phyloP scores from a whole-genome alignment of 2,329 filamentous ascomycete species.

The Penicillium vulpinum region DNA sequence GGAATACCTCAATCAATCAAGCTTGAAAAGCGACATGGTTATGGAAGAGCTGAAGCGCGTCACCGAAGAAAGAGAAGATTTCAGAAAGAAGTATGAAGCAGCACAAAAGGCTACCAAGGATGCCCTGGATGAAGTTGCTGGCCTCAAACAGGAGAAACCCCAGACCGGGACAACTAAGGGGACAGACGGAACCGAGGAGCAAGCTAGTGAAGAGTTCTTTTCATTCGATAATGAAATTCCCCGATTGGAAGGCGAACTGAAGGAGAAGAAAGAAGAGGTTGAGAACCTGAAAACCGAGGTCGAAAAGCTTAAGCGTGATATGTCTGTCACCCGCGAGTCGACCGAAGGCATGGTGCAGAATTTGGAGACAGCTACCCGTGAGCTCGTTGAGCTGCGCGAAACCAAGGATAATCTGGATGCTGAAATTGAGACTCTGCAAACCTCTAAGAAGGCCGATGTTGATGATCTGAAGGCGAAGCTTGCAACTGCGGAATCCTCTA shows the following conservation, averaged over 20 bases:
- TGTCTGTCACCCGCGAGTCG: conserved; percentile 70
- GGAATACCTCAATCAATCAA: conserved; percentile 87
- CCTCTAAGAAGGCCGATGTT: conserved; percentile 43
- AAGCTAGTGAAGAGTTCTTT: conserved; percentile 73
- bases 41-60: conserved; percentile 90
- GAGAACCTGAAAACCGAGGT: conserved; percentile 70
- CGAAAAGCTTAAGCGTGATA: conserved; percentile 65
- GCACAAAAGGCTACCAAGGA: conserved; percentile 63
- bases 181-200: conserved; percentile 24
- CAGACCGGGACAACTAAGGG: conserved; percentile 10
- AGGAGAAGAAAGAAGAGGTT: conserved; percentile 69
- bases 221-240: conserved; percentile 88
- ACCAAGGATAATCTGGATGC: conserved; percentile 51
- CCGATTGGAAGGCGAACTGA: conserved; percentile 72
- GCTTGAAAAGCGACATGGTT: conserved; percentile 84
- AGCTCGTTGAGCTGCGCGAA: conserved; percentile 59
- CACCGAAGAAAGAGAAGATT: conserved; percentile 74
- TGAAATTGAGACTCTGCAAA: conserved; percentile 49
- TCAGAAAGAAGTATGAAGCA: conserved; percentile 74
- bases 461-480: conserved; percentile 45
- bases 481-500: conserved; percentile 31
- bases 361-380: conserved; percentile 66
- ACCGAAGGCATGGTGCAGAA: conserved; percentile 64
- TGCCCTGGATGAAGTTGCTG: conserved; percentile 64
- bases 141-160: conserved; percentile 46